These are phyloP conservation scores for Yamadazyma diospyri DNA, from an alignment of 1,139 yeast genomes.

Conservation along the genomic window DNA sequence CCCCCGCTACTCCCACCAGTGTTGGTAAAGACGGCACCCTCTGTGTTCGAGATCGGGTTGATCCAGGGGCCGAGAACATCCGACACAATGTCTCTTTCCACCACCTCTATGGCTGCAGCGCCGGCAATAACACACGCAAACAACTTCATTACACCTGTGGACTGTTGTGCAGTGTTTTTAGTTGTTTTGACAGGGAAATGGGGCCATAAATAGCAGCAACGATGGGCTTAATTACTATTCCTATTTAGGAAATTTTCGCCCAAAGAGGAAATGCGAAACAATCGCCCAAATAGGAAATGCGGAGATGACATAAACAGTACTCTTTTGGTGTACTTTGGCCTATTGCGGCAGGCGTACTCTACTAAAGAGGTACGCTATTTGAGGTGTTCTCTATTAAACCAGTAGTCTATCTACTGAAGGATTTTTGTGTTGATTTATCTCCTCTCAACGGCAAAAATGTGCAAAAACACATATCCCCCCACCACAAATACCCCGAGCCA, in stretches of 20 bases:
- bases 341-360: not conserved
- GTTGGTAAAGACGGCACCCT: slow-evolving; percentile 4
- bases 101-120: not conserved
- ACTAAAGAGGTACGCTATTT: too few relatives aligned
- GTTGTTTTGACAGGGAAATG: too few relatives aligned
- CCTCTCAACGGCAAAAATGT: slow-evolving; percentile 69
- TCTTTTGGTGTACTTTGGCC: not conserved
- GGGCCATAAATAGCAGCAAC: not conserved
- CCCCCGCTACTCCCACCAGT: not conserved
- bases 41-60: slow-evolving; percentile 4
- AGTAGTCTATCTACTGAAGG: not conserved
- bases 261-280: not conserved
- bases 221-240: slow-evolving; percentile 6
- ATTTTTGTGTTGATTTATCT: slow-evolving; percentile 32
- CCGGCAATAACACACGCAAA: slow-evolving; percentile 1
- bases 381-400: too few relatives aligned
- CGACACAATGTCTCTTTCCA: slow-evolving; percentile 5
- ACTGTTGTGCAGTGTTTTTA: not conserved
- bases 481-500: slow-evolving; percentile 52
- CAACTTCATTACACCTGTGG: not conserved
- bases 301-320: not conserved
- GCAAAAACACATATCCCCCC: slow-evolving; percentile 73
- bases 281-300: not conserved
- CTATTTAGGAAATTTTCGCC: slow-evolving; percentile 7
- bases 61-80: slow-evolving; percentile 7